Conservation (phyloP, 2,329 filamentous ascomycete genomes). For the Hyphodiscus sp. region DNA sequence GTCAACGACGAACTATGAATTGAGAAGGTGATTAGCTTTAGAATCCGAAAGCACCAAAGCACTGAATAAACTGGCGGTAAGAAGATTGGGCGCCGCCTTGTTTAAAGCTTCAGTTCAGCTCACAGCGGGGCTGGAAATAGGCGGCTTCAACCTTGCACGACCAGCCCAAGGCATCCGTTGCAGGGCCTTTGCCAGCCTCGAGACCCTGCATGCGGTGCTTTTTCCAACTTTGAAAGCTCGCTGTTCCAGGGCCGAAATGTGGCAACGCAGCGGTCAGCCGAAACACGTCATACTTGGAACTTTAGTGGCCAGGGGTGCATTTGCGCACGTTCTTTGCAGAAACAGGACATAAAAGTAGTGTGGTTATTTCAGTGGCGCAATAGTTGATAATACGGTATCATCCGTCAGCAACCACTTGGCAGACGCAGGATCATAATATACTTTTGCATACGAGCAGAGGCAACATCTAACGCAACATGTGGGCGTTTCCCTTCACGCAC, state of each 20-base stretch:
- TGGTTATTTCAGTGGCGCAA: constrained; percentile 5
- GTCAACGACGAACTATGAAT: constrained; percentile 82
- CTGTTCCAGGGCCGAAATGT: constrained; percentile 15
- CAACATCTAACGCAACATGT: neutral
- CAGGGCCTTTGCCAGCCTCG: constrained; percentile 15
- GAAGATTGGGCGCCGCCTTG: constrained; percentile 1
- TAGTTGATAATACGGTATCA: neutral
- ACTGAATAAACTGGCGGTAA: neutral
- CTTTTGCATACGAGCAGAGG: neutral
- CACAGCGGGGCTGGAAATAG: constrained; percentile 24
- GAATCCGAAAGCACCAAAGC: neutral
- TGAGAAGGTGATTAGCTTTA: constrained; percentile 1
- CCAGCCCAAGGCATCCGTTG: constrained; percentile 15
- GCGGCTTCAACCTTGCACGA: constrained; percentile 16
- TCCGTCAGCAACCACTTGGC: neutral
- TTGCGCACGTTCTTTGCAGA: neutral
- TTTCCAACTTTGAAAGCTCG: constrained; percentile 18
- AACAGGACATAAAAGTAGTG: constrained; percentile 2
- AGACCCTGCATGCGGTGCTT: constrained; percentile 12
- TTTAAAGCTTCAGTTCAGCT: constrained; percentile 8
- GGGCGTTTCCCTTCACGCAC: constrained; percentile 42
- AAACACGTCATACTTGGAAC: constrained; percentile 18
- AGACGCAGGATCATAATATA: neutral
- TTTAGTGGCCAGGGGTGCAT: constrained; percentile 4
- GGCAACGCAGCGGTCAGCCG: constrained; percentile 1